These are phyloP conservation scores for Diaporthe humulicola DNA, from an alignment of 2,329 filamentous ascomycete species.

Conservation along the genomic window DNA sequence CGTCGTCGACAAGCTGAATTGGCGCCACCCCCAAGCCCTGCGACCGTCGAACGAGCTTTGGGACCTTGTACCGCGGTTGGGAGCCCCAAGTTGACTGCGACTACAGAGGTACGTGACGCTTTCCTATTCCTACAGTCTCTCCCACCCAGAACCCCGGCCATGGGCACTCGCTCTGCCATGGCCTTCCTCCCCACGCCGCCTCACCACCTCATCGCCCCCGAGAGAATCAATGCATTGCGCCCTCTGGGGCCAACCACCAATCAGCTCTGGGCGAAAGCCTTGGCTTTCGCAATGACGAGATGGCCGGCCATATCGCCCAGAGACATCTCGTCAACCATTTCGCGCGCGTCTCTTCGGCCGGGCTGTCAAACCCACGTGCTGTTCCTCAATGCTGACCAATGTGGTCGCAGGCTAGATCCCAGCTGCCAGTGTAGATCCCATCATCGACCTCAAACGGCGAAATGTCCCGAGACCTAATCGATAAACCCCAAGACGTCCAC, in stretches of 20 bases:
- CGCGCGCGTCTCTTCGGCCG: not conserved
- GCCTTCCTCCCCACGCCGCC: not conserved
- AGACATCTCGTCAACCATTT: not conserved
- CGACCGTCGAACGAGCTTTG: constrained; percentile 25
- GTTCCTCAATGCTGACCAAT: constrained; percentile 35
- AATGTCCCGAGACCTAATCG: constrained; percentile 52
- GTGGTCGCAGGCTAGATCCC: constrained; percentile 34
- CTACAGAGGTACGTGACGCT: constrained; percentile 35
- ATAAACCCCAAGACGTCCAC: constrained; percentile 50
- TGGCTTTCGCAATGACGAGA: constrained; percentile 18
- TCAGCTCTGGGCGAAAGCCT: constrained; percentile 2
- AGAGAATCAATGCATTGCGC: not conserved
- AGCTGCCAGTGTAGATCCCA: constrained; percentile 36
- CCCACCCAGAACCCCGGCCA: not conserved
- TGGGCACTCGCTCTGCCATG: not conserved
- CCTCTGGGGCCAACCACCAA: not conserved
- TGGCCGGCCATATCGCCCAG: not conserved
- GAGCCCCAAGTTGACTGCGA: constrained; percentile 33
- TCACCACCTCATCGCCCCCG: constrained; percentile 1
- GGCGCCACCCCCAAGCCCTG: constrained; percentile 16
- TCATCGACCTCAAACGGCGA: constrained; percentile 37
- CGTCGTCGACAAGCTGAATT: constrained; percentile 24
- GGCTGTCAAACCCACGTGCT: constrained; percentile 14
- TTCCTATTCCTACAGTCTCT: not conserved
- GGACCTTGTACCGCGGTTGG: constrained; percentile 22